These are phyloP conservation scores for Fusarium sp. DNA, from an alignment of 2,329 filamentous ascomycete species.

Conservation along the genomic window DNA sequence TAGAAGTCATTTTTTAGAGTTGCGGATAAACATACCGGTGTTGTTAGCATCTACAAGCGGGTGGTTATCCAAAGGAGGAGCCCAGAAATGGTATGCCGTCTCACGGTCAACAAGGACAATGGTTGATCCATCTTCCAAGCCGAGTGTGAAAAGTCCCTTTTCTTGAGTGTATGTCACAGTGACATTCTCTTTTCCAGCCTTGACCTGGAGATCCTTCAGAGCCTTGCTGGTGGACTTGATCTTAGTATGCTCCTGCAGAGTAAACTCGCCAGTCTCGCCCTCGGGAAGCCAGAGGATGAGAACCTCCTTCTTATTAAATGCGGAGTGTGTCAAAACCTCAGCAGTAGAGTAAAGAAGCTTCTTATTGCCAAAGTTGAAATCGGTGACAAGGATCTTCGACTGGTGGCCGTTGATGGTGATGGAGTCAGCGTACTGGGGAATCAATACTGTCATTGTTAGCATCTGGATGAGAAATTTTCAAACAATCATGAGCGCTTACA, in stretches of 20 bases:
- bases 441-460: constrained; percentile 48
- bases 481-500: background rate
- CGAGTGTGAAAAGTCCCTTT: constrained; percentile 58
- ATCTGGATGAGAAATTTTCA: background rate
- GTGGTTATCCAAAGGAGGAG: constrained; percentile 59
- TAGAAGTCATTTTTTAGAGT: rapidly evolving
- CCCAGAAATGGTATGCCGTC: constrained; percentile 67
- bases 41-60: constrained; percentile 56
- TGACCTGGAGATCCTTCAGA: constrained; percentile 53
- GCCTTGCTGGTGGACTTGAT: constrained; percentile 38
- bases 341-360: constrained; percentile 65
- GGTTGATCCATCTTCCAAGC: constrained; percentile 57
- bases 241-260: constrained; percentile 50
- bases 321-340: constrained; percentile 63
- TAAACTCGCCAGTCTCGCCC: constrained; percentile 66
- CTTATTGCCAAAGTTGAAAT: constrained; percentile 65
- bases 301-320: constrained; percentile 58
- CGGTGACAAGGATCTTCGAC: constrained; percentile 70
- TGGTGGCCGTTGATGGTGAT: constrained; percentile 69
- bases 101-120: constrained; percentile 65
- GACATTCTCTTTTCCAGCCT: constrained; percentile 52
- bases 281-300: constrained; percentile 64
- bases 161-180: constrained; percentile 61
- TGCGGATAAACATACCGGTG: constrained; percentile 49
- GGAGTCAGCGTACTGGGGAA: constrained; percentile 60